These are phyloP conservation scores for Epichloe gansuensis DNA, from an alignment of 2,329 filamentous ascomycete species.

Conservation along the genomic window DNA sequence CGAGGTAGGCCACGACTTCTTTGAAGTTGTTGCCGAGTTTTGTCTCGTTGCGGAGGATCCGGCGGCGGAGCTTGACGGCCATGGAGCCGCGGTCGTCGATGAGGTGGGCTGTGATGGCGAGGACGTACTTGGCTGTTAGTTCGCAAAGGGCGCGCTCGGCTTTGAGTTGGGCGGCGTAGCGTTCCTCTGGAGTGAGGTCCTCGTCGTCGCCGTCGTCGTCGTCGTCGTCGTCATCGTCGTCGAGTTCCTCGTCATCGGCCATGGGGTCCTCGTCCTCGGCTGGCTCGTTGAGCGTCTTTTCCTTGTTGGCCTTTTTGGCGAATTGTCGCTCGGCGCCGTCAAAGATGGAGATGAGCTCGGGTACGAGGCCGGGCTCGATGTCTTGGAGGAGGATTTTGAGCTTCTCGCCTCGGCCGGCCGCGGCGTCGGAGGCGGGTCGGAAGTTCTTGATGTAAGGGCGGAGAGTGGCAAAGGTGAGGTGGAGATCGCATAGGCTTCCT, in stretches of 20 bases:
- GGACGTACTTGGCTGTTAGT: conserved; percentile 70
- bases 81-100: conserved; percentile 52
- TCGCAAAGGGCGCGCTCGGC: conserved; percentile 80
- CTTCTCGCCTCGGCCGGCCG: conserved; percentile 15
- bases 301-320: conserved; percentile 53
- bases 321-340: conserved; percentile 62
- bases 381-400: conserved; percentile 47
- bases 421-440: conserved; percentile 14
- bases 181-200: conserved; percentile 41
- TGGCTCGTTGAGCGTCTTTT: conserved; percentile 44
- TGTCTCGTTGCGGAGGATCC: conserved; percentile 67
- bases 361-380: conserved; percentile 47
- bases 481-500: conserved; percentile 67
- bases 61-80: conserved; percentile 51
- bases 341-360: conserved; percentile 65
- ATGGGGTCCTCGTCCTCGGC: conserved; percentile 63
- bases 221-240: conserved; percentile 37
- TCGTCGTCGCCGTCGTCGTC: conserved; percentile 43
- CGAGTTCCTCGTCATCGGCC: conserved; percentile 43
- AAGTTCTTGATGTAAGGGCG: conserved; percentile 38
- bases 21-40: conserved; percentile 75
- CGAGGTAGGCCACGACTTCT: conserved; percentile 69
- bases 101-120: conserved; percentile 62
- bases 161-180: conserved; percentile 53
- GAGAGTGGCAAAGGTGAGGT: conserved; percentile 66